Evolutionary conservation across 805 yeast genomes (phyloP).

Genomic region (Kluyveromyces starmeri): DNA sequence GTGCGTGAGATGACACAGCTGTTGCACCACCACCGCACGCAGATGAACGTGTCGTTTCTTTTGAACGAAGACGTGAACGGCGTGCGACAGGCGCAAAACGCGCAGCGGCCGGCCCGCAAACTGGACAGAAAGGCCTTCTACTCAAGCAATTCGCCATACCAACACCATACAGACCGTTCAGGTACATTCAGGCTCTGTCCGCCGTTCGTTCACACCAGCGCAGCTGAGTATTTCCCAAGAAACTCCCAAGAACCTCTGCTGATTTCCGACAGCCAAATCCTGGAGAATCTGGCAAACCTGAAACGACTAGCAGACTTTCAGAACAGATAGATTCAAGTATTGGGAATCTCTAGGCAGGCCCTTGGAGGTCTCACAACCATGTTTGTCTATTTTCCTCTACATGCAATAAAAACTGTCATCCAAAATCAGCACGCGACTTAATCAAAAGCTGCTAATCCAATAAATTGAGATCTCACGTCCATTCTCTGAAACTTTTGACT

Average conservation of each 20-base stretch:
- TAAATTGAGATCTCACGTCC: too few species aligned
- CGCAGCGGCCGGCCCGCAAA: neutral
- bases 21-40: constrained; percentile 1
- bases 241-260: neutral
- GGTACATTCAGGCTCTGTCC: constrained; percentile 14
- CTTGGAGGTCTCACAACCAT: too few species aligned
- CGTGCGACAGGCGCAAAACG: neutral
- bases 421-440: too few species aligned
- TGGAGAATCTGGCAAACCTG: constrained; percentile 14
- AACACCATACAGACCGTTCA: constrained; percentile 10
- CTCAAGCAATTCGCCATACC: constrained; percentile 10
- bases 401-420: too few species aligned
- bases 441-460: too few species aligned
- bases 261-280: constrained; percentile 7
- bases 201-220: constrained; percentile 8
- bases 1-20: constrained; percentile 1
- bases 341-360: too few species aligned
- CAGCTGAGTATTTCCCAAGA: constrained; percentile 3
- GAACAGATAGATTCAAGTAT: neutral
- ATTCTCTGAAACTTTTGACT: too few species aligned
- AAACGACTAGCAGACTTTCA: constrained; percentile 7
- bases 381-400: too few species aligned
- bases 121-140: constrained; percentile 10
- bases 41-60: constrained; percentile 8
- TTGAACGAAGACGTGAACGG: constrained; percentile 5